phyloP scores from a whole-genome alignment of 495 filamentous ascomycete species.

The Penicillium canescens region DNA sequence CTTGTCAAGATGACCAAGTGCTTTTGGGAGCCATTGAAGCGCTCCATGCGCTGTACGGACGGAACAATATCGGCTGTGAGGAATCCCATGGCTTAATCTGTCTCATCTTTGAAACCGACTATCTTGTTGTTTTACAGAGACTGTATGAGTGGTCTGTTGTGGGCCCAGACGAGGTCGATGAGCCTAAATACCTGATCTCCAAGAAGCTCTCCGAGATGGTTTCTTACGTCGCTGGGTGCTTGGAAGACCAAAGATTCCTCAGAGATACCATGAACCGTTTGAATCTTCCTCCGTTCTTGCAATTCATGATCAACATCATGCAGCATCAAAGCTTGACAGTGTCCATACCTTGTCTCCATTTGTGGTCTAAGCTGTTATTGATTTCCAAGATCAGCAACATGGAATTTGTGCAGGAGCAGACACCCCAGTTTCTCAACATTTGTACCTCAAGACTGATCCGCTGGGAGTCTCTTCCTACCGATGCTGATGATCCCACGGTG shows the following conservation, averaged over 20 bases:
- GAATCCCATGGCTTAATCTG: constrained; percentile 78
- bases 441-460: constrained; percentile 76
- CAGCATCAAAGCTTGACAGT: constrained; percentile 86
- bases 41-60: constrained; percentile 76
- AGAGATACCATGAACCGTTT: constrained; percentile 48
- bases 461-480: constrained; percentile 81
- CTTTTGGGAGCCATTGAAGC: constrained; percentile 83
- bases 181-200: constrained; percentile 85
- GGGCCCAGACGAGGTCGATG: constrained; percentile 77
- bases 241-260: constrained; percentile 73
- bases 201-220: constrained; percentile 96
- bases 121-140: constrained; percentile 68
- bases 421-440: constrained; percentile 74
- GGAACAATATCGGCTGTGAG: constrained; percentile 70
- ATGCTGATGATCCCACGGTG: constrained; percentile 75
- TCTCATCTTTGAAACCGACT: constrained; percentile 71
- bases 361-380: constrained; percentile 78
- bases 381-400: constrained; percentile 63
- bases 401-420: constrained; percentile 65
- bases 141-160: constrained; percentile 83
- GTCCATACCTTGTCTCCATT: constrained; percentile 88
- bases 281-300: constrained; percentile 75
- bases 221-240: constrained; percentile 77
- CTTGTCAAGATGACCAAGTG: constrained; percentile 68
- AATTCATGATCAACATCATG: constrained; percentile 74